A percentile compares a stretch with the other conserved stretches of the same genome.
Evolutionary conservation across 225 moss, liverwort and hornwort genomes (phyloP).

Genomic region (Marchantia polymorpha): DNA sequence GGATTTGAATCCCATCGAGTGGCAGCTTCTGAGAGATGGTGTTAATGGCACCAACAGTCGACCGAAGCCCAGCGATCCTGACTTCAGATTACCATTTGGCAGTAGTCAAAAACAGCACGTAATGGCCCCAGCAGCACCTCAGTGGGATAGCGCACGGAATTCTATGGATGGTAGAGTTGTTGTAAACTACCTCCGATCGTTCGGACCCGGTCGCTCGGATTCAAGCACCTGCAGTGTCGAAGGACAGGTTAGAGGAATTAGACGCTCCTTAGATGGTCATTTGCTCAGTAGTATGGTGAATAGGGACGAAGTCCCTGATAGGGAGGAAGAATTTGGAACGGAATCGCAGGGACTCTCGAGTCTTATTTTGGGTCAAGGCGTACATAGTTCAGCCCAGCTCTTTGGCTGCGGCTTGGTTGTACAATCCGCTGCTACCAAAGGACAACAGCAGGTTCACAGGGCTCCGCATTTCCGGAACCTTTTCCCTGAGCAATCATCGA

Average conservation of each 20-base stretch:
- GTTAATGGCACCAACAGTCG: conserved; percentile 16
- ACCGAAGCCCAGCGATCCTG: conserved; percentile 23
- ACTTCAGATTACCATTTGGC: conserved; percentile 26
- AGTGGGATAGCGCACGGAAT: conserved; percentile 31
- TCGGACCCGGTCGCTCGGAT: conserved; percentile 30
- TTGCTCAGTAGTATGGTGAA: conserved; percentile 22
- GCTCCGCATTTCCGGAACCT: conserved; percentile 41
- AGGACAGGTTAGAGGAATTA: conserved; percentile 24
- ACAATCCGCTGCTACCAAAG: conserved; percentile 9
- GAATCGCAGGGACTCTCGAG: conserved; percentile 22
- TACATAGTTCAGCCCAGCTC: conserved; percentile 20
- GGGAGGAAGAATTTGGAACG: conserved; percentile 29
- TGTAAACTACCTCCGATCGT: conserved; percentile 35
- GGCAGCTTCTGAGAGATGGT: conserved; percentile 40
- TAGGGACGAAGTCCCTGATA: conserved; percentile 20
- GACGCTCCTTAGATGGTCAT: conserved; percentile 27
- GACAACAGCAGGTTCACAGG: conserved; percentile 24
- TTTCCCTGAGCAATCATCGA: conserved; percentile 40
- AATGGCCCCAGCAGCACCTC: conserved; percentile 8
- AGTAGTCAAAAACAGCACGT: conserved; percentile 14
- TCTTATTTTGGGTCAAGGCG: conserved; percentile 29
- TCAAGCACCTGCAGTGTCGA: conserved; percentile 24
- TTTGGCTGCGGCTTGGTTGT: conserved; percentile 10
- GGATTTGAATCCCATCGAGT: conserved; percentile 33
- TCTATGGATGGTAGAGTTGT: conserved; percentile 14